Evolutionary conservation across 495 filamentous ascomycete species (phyloP).

Genomic region (Pyronema omphalodes): DNA sequence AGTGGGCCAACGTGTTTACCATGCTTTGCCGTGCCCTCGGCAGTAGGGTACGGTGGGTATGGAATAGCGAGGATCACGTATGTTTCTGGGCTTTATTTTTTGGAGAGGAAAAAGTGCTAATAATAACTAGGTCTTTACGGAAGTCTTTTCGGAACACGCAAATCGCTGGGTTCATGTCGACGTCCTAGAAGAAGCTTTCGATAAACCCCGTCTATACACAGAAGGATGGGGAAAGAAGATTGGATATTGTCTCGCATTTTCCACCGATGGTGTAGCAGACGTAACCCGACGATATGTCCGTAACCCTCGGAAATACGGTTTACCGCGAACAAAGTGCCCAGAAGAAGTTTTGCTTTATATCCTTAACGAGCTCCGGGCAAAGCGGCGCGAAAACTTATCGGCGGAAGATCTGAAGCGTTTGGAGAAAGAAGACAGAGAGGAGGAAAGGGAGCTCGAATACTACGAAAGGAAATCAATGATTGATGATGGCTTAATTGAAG

Average conservation of each 20-base stretch:
- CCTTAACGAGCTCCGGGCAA: constrained; percentile 68
- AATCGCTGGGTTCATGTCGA: constrained; percentile 96
- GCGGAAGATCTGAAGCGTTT: constrained; percentile 67
- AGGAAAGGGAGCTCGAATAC: constrained; percentile 56
- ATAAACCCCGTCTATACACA: constrained; percentile 79
- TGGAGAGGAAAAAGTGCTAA: background rate
- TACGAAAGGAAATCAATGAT: constrained; percentile 6
- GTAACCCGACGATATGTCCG: constrained; percentile 92
- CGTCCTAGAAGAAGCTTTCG: constrained; percentile 85
- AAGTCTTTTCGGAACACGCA: constrained; percentile 88
- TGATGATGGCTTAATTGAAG: constrained; percentile 8
- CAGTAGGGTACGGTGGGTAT: constrained; percentile 86
- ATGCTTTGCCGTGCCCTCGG: constrained; percentile 94
- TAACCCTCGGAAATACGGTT: constrained; percentile 51
- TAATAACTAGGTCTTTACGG: constrained; percentile 55
- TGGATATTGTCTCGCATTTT: constrained; percentile 93
- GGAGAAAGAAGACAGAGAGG: constrained; percentile 72
- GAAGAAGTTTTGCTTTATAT: constrained; percentile 83
- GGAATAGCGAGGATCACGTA: constrained; percentile 83
- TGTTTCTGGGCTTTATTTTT: background rate
- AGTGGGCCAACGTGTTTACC: constrained; percentile 98
- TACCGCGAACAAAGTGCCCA: constrained; percentile 50
- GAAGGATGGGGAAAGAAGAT: constrained; percentile 92
- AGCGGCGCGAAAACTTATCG: constrained; percentile 56
- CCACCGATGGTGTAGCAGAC: constrained; percentile 83